Percentiles rank a stretch among this genome's conserved stretches.
Conservation (phyloP, 192 early-diverging fungal species). For the Diversispora epigaea region DNA sequence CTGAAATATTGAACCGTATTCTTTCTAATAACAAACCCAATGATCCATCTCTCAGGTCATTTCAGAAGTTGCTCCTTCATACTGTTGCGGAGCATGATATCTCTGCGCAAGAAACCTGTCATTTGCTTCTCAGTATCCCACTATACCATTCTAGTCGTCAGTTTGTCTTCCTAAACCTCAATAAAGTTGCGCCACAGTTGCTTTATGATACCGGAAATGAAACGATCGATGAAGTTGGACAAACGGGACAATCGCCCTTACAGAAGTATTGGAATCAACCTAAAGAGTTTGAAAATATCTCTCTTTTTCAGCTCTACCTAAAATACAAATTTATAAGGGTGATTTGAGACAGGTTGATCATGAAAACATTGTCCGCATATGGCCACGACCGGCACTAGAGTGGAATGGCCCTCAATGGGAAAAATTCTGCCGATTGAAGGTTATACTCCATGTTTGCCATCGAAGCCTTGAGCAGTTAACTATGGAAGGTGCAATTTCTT, state of each 20-base stretch:
- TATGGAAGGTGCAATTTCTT: background rate
- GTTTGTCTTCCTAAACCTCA: constrained; percentile 4
- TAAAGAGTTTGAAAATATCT: background rate
- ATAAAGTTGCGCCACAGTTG: background rate
- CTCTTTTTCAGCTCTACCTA: background rate
- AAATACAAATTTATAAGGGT: too few relatives aligned
- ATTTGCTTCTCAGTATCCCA: constrained; percentile 7
- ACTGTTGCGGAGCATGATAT: too few relatives aligned
- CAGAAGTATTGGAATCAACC: constrained; percentile 11
- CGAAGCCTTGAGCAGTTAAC: background rate
- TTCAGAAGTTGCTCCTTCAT: too few relatives aligned
- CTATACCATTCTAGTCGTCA: background rate
- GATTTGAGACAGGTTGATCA: background rate
- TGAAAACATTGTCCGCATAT: constrained; percentile 12
- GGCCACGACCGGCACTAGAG: background rate
- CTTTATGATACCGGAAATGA: background rate
- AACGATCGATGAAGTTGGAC: background rate
- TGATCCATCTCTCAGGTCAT: too few relatives aligned
- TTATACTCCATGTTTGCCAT: too few relatives aligned
- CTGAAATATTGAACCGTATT: too few relatives aligned
- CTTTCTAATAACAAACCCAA: too few relatives aligned
- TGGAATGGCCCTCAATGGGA: too few relatives aligned
- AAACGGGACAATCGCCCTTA: background rate
- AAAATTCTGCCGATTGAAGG: too few relatives aligned
- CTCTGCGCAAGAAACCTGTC: too few relatives aligned